These are phyloP conservation scores for Aspergillus incahuasiensis DNA, from an alignment of 495 filamentous ascomycete genomes.

Conservation along the genomic window DNA sequence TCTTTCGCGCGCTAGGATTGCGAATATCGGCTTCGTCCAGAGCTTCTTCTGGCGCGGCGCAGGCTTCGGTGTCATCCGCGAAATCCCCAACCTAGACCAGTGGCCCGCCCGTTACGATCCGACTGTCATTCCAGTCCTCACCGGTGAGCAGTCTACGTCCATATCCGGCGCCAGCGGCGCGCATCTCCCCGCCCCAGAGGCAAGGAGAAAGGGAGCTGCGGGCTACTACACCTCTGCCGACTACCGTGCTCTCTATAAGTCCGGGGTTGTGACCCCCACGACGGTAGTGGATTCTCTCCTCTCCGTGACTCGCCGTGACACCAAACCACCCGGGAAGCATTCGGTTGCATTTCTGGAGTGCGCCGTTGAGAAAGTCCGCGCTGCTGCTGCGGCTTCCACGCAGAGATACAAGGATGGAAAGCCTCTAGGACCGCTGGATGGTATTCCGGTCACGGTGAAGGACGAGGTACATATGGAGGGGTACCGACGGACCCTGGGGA, in stretches of 20 bases:
- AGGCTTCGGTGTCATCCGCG: constrained; percentile 59
- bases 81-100: constrained; percentile 51
- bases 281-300: constrained; percentile 66
- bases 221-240: constrained; percentile 68
- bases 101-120: constrained; percentile 71
- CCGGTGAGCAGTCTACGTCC: constrained; percentile 28
- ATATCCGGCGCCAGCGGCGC: too few relatives aligned
- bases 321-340: constrained; percentile 50
- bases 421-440: constrained; percentile 67
- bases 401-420: constrained; percentile 61
- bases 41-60: constrained; percentile 70
- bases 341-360: constrained; percentile 64
- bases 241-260: constrained; percentile 68
- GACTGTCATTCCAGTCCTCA: constrained; percentile 68
- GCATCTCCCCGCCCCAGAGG: constrained; percentile 18
- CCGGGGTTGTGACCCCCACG: constrained; percentile 63
- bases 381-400: constrained; percentile 67
- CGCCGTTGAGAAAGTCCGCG: constrained; percentile 53
- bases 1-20: constrained; percentile 39
- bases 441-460: constrained; percentile 79
- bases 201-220: constrained; percentile 30
- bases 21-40: constrained; percentile 50
- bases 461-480: constrained; percentile 78
- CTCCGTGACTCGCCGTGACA: constrained; percentile 60
- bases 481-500: constrained; percentile 63